These are phyloP conservation scores for Salicornia ramosissima DNA, from an alignment of 148 eudicot genomes.

Conservation along the genomic window DNA sequence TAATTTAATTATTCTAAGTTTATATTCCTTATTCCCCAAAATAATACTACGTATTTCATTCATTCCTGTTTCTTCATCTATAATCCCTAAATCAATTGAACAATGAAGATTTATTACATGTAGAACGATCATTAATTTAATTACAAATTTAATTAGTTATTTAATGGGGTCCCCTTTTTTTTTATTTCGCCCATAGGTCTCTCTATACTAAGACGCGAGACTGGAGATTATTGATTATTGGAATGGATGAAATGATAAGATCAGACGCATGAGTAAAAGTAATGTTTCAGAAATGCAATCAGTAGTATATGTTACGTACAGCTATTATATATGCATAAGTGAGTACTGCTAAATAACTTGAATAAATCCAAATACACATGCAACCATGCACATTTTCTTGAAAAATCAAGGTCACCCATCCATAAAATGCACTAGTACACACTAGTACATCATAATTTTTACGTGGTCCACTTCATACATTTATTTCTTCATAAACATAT, in stretches of 20 bases:
- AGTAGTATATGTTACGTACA: slow-evolving; percentile 6
- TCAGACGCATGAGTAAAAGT: background rate
- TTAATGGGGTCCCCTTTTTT: too few species aligned
- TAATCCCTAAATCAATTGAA: too few species aligned
- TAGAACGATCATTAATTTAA: too few species aligned
- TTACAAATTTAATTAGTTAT: too few species aligned
- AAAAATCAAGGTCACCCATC: slow-evolving; percentile 7
- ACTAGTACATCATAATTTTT: background rate
- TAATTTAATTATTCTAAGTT: too few species aligned
- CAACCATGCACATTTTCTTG: slow-evolving; percentile 5
- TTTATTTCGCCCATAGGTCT: too few species aligned
- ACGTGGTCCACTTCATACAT: slow-evolving; percentile 19
- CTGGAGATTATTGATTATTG: too few species aligned
- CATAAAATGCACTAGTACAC: background rate
- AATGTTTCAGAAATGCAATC: background rate
- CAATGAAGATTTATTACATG: too few species aligned
- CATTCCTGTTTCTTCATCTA: too few species aligned
- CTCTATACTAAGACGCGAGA: too few species aligned
- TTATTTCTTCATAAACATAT: background rate
- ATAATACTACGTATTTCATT: too few species aligned
- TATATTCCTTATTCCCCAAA: too few species aligned
- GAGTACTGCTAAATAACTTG: background rate
- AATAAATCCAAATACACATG: slow-evolving; percentile 12
- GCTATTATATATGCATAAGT: background rate
- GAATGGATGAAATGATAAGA: slow-evolving; percentile 2